phyloP scores from a whole-genome alignment of 805 yeast genomes.

The Myxozyma geophila region DNA sequence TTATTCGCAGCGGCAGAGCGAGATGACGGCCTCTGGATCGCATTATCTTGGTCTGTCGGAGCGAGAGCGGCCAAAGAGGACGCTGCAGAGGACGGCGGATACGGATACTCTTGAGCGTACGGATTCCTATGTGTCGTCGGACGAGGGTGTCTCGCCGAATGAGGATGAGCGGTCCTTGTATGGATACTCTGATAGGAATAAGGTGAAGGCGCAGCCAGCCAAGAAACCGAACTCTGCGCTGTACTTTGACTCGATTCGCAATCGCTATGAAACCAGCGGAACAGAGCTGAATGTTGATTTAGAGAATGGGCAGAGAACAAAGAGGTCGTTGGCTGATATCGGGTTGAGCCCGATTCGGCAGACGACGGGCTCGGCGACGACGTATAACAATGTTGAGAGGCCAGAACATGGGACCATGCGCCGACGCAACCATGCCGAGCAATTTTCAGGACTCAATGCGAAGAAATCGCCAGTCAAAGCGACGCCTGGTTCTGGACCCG shows the following conservation, averaged over 20 bases:
- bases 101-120: neutral
- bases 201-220: neutral
- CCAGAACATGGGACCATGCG: neutral
- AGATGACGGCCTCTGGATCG: slow-evolving; percentile 19
- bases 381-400: neutral
- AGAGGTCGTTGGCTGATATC: slow-evolving; percentile 22
- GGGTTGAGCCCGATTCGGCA: slow-evolving; percentile 19
- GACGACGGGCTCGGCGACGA: neutral
- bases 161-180: slow-evolving; percentile 1
- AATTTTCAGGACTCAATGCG: neutral
- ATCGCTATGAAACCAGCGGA: slow-evolving; percentile 31
- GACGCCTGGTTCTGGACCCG: neutral
- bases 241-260: slow-evolving; percentile 32
- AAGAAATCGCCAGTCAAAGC: neutral
- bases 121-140: neutral
- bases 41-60: slow-evolving; percentile 10
- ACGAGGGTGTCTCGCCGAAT: neutral
- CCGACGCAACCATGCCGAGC: neutral
- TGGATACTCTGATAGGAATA: neutral
- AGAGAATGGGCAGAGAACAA: slow-evolving; percentile 8
- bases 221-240: slow-evolving; percentile 11
- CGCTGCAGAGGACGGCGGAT: neutral
- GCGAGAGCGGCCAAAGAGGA: neutral
- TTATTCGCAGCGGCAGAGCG: slow-evolving; percentile 28
- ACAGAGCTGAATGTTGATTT: slow-evolving; percentile 17